Evolutionary conservation across 345 rosid genomes (phyloP).

Genomic region (rapeseed (Brassica napus)): Da-Ae NC_063449.1:44622501-44623000

Average conservation of each 20-base stretch:
- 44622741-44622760: neutral
- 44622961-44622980: conserved; percentile 1
- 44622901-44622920: neutral
- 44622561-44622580: neutral
- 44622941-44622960: neutral
- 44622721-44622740: conserved; percentile 9
- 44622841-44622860: conserved; percentile 98
- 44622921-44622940: neutral
- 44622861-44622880: conserved; percentile 86
- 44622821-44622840: conserved; percentile 95
- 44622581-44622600: conserved; percentile 2
- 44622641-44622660: conserved; percentile 80
- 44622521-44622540: conserved; percentile 97
- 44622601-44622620: conserved; percentile 26
- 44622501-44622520: conserved; percentile 98
- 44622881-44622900: conserved; percentile 19
- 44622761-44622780: conserved; percentile 55
- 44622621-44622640: conserved; percentile 92
- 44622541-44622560: conserved; percentile 73
- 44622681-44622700: conserved; percentile 85
- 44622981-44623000: conserved; percentile 12
- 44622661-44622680: conserved; percentile 80
- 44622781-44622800: conserved; percentile 86
- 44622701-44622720: conserved; percentile 42
- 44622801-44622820: conserved; percentile 79